Evolutionary conservation across 2,329 filamentous ascomycete genomes (phyloP).

Genomic region (Paramyrothecium sp.): DNA sequence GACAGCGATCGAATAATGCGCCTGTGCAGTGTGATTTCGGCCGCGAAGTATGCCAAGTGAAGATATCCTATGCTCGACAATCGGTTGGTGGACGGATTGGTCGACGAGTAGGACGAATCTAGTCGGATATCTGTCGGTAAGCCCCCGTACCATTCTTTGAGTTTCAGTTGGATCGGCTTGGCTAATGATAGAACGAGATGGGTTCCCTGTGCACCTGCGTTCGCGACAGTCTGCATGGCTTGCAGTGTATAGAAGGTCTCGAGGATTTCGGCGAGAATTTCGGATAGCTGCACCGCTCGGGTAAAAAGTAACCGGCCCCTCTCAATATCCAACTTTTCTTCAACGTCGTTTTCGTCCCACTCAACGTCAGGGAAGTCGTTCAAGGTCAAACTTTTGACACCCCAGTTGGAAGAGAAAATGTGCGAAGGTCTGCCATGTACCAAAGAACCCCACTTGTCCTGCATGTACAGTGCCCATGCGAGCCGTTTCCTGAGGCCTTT

Average conservation of each 20-base stretch:
- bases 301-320: slow-evolving; percentile 69
- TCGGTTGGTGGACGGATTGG: slow-evolving; percentile 36
- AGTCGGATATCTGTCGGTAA: slow-evolving; percentile 65
- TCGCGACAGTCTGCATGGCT: slow-evolving; percentile 67
- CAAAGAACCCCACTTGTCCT: slow-evolving; percentile 87
- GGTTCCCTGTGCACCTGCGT: slow-evolving; percentile 67
- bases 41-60: slow-evolving; percentile 89
- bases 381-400: slow-evolving; percentile 61
- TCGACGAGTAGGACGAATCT: slow-evolving; percentile 52
- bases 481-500: slow-evolving; percentile 80
- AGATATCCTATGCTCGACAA: slow-evolving; percentile 71
- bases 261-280: slow-evolving; percentile 76
- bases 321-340: slow-evolving; percentile 64
- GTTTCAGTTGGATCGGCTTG: slow-evolving; percentile 78
- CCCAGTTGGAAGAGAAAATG: slow-evolving; percentile 69
- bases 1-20: slow-evolving; percentile 81
- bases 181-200: slow-evolving; percentile 72
- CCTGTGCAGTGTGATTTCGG: slow-evolving; percentile 89
- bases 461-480: slow-evolving; percentile 90
- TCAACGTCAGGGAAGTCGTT: slow-evolving; percentile 75
- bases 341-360: slow-evolving; percentile 58
- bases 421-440: slow-evolving; percentile 85
- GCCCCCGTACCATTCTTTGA: slow-evolving; percentile 78
- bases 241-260: slow-evolving; percentile 80
- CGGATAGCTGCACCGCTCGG: slow-evolving; percentile 73